Conservation (phyloP, 2,329 filamentous ascomycete species). For the Alternaria sp. region DNA sequence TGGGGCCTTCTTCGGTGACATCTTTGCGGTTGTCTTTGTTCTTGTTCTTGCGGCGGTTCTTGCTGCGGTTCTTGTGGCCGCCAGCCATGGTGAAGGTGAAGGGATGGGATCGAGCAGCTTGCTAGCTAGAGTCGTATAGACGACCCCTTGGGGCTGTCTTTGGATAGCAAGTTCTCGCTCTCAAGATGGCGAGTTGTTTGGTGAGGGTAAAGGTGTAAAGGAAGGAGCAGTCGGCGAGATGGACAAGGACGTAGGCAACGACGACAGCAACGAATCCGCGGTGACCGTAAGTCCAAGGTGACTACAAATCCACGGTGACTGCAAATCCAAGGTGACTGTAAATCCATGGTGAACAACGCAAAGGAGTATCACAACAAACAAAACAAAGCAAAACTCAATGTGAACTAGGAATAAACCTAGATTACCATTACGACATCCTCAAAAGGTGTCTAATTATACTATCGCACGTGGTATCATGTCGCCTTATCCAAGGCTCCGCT, state of each 20-base stretch:
- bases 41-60: neutral
- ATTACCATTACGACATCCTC: constrained; percentile 16
- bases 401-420: neutral
- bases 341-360: neutral
- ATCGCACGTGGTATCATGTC: constrained; percentile 13
- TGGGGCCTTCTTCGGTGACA: neutral
- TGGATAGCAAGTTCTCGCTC: neutral
- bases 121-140: neutral
- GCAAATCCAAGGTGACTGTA: neutral
- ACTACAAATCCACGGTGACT: neutral
- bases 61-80: neutral
- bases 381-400: neutral
- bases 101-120: neutral
- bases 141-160: neutral
- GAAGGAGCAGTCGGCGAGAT: neutral
- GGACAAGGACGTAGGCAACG: neutral
- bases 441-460: constrained; percentile 5
- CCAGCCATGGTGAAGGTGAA: neutral
- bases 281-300: neutral
- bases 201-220: neutral
- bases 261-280: neutral
- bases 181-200: neutral
- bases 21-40: neutral
- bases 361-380: neutral
- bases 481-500: neutral